These are phyloP conservation scores for Hebeloma cylindrosporum DNA, from an alignment of 768 basidiomycete genomes.

Conservation along the genomic window DNA sequence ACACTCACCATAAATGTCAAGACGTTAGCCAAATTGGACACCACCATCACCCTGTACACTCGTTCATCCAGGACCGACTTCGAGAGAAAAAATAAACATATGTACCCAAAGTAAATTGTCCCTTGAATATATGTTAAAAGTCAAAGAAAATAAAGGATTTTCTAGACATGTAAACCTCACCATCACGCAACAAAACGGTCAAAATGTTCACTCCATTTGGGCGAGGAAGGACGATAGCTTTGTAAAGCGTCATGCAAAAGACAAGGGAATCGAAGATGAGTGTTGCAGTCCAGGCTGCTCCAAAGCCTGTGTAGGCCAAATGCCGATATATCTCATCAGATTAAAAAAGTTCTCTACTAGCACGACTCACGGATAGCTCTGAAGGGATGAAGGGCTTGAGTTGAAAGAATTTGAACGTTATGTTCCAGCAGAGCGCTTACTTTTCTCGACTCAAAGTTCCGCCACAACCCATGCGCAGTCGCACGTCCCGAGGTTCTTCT, in stretches of 20 bases:
- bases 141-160: too few relatives aligned
- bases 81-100: too few relatives aligned
- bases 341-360: neutral
- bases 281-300: slow-evolving; percentile 39
- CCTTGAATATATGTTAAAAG: too few relatives aligned
- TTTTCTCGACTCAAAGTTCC: slow-evolving; percentile 17
- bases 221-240: slow-evolving; percentile 30
- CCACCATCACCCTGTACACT: too few relatives aligned
- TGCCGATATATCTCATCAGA: neutral
- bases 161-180: too few relatives aligned
- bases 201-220: slow-evolving; percentile 27
- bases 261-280: slow-evolving; percentile 41
- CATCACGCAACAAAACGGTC: slow-evolving; percentile 38
- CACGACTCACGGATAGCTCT: slow-evolving; percentile 26
- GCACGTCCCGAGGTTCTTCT: slow-evolving; percentile 11
- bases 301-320: slow-evolving; percentile 26
- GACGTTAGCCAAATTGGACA: too few relatives aligned
- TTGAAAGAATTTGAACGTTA: neutral
- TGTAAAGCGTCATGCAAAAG: slow-evolving; percentile 42
- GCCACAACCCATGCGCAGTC: slow-evolving; percentile 25
- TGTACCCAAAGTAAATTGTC: too few relatives aligned
- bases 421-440: slow-evolving; percentile 23
- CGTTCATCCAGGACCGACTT: too few relatives aligned
- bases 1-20: too few relatives aligned
- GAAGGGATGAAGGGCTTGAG: neutral